Conservation (phyloP, 2,329 filamentous ascomycete species). For the Pestalotiopsis sp. region DNA sequence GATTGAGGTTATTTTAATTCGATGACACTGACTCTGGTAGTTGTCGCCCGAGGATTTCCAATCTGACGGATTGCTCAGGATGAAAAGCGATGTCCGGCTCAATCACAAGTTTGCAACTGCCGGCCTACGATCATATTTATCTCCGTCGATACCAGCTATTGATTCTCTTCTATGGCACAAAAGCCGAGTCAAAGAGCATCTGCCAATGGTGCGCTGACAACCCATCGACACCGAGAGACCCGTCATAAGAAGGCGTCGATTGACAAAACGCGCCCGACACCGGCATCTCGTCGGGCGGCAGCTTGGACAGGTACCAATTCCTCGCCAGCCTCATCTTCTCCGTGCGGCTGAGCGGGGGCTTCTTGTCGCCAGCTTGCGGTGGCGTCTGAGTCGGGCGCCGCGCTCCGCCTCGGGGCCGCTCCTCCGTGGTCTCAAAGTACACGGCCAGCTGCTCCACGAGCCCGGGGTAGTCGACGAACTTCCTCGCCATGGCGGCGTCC, state of each 20-base stretch:
- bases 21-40: too few species aligned
- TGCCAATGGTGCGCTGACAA: neutral
- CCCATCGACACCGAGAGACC: neutral
- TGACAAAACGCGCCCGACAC: neutral
- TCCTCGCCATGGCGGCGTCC: neutral
- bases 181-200: neutral
- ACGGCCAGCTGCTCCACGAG: neutral
- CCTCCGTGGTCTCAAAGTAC: neutral
- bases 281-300: neutral
- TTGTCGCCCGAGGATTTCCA: too few species aligned
- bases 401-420: neutral
- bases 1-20: too few species aligned
- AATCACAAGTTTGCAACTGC: too few species aligned
- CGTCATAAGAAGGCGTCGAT: neutral
- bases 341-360: neutral
- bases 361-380: neutral
- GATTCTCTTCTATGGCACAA: neutral
- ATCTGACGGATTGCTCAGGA: too few species aligned
- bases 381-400: neutral
- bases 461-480: neutral
- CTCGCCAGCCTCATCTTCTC: neutral
- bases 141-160: too few species aligned
- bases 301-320: neutral
- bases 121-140: too few species aligned
- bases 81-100: too few species aligned